Conservation (phyloP, 345 rosid genomes). For the Microthlaspi erraticum region DNA sequence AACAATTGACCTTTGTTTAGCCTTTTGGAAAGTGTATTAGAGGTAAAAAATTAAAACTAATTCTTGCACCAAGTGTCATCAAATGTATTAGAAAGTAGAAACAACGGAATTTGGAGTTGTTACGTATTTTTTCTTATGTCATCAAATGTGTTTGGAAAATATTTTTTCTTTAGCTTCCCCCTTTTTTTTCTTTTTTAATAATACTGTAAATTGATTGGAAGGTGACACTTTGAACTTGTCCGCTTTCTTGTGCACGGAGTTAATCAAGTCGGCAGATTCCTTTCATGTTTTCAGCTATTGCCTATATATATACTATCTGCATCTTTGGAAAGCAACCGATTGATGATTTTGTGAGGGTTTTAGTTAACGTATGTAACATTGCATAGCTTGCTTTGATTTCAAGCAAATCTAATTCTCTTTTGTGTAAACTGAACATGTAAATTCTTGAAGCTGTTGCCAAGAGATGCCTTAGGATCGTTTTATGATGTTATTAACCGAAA, state of each 20-base stretch:
- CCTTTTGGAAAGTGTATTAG: too few relatives aligned
- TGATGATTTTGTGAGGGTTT: too few relatives aligned
- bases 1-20: too few relatives aligned
- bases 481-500: too few relatives aligned
- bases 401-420: not conserved
- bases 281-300: not conserved
- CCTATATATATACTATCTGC: not conserved
- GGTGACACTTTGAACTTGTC: slow-evolving; percentile 17
- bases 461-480: slow-evolving; percentile 3
- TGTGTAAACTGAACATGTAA: not conserved
- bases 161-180: too few relatives aligned
- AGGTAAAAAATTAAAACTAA: too few relatives aligned
- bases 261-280: not conserved
- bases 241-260: too few relatives aligned
- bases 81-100: too few relatives aligned
- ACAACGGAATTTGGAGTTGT: too few relatives aligned
- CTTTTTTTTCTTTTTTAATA: not conserved
- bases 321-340: not conserved
- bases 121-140: not conserved
- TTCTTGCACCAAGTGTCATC: too few relatives aligned
- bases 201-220: slow-evolving; percentile 8
- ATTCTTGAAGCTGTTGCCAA: not conserved
- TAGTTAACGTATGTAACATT: not conserved
- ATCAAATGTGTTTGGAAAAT: slow-evolving; percentile 6
- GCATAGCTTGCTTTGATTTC: slow-evolving; percentile 1